Evolutionary conservation across 129 eudicot genomes (phyloP), one percentile per base, ranked within the genome.

Genomic region (Arctium lappa): DNA sequence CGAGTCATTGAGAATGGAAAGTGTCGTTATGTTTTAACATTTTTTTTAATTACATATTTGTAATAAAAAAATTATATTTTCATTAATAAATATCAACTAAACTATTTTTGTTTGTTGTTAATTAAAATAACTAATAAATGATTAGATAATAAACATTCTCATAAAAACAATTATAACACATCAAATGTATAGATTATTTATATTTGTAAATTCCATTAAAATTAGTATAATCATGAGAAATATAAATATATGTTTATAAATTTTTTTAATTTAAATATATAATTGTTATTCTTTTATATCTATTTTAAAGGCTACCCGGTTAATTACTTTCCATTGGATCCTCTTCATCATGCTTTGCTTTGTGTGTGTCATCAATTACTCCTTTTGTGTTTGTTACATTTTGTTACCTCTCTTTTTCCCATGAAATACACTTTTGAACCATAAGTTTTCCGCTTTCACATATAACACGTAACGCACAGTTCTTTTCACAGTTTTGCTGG

Each of bases 241-340:
- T 48, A 48, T 48, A 48, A 11, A 11, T 48, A 48, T 48, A 48
- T 9, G 10, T 10, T 48, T 48, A 11, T 48, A 13, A 2, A 11
- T 48, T 44, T 42, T 46, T 11, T 46, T 11, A 8, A 46, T 10
- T 48, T 48, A 13, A 2, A 50, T 50, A 50, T 50, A 50, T 12
- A 50, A 50, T 50, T 50, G 6, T 12, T 13, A 13, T 15, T 50
- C 27, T 12, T 50, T 10, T 40, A 5, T 46, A 53, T 76, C 13
- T 76, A 76, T 9, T 16, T 78, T 78, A 69, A 18, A 30, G 42
- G 13, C 39, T 11, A 36, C 60, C 9, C 31, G 44, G 65, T 48
- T 80, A 15, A 73, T 37, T 29, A 50, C 82, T 83, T 83, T 69
- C 77, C 86, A 76, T 83, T 53, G 86, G 82, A 83, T 83, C 71